Percentiles rank a stretch among this genome's conserved stretches.
phyloP scores from a whole-genome alignment of 2,329 filamentous ascomycete genomes.

The Colletotrichum higginsianum region DNA sequence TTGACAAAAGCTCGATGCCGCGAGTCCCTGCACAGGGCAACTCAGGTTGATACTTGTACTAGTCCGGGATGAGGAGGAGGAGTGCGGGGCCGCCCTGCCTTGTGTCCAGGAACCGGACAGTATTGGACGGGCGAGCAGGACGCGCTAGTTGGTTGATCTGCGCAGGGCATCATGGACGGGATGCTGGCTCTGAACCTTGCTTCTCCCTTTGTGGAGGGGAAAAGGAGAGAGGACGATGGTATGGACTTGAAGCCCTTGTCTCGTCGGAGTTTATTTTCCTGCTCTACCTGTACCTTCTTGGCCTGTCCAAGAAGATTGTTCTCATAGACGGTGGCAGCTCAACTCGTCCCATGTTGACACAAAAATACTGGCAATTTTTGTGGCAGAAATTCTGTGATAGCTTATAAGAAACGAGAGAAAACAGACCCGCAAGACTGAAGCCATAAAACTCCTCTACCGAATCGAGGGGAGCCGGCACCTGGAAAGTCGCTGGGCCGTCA shows the following conservation, averaged over 20 bases:
- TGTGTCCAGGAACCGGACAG: slow-evolving; percentile 13
- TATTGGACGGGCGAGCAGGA: not conserved
- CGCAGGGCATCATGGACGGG: slow-evolving; percentile 13
- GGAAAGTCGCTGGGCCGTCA: not conserved
- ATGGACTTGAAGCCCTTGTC: too few species aligned
- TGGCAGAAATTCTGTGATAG: too few species aligned
- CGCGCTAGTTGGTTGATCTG: slow-evolving; percentile 17
- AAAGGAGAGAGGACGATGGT: too few species aligned
- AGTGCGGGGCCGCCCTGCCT: slow-evolving; percentile 29
- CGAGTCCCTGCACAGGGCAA: slow-evolving; percentile 21
- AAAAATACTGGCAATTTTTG: too few species aligned
- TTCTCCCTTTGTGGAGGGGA: not conserved
- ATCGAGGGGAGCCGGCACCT: not conserved
- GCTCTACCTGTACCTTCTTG: not conserved
- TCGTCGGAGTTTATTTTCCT: not conserved
- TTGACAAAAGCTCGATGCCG: slow-evolving; percentile 12
- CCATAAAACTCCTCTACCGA: not conserved
- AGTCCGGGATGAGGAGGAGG: not conserved
- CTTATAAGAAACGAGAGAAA: too few species aligned
- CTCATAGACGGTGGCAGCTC: too few species aligned
- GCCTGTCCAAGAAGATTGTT: not conserved
- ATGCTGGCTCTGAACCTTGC: not conserved
- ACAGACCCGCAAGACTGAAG: too few species aligned
- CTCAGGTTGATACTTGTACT: not conserved
- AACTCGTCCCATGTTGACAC: not conserved